phyloP scores from a whole-genome alignment of 768 basidiomycete species.

The Termitomyces sp. region DNA sequence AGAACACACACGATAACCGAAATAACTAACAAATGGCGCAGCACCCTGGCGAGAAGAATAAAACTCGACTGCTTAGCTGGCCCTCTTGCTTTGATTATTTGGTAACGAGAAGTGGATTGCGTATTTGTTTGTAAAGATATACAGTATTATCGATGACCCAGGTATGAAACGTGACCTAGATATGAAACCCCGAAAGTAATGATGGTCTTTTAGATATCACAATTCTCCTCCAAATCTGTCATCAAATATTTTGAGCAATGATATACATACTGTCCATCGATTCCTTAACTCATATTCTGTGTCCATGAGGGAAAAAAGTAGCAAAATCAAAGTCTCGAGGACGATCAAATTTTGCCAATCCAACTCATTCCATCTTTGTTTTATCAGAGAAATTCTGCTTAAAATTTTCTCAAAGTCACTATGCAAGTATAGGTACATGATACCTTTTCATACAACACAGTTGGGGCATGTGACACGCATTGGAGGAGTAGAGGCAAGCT shows the following conservation, averaged over 20 bases:
- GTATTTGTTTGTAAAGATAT: background rate
- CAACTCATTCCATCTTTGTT: background rate
- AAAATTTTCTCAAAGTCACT: no score
- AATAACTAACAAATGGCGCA: no score
- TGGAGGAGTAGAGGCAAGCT: no score
- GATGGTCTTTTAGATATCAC: background rate
- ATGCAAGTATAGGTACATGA: no score
- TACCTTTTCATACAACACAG: no score
- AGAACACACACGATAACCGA: no score
- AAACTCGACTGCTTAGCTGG: no score
- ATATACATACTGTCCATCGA: background rate
- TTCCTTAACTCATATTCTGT: background rate
- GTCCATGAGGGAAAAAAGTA: background rate
- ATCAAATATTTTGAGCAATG: background rate
- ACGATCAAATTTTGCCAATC: background rate
- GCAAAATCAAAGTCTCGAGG: background rate
- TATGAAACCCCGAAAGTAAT: background rate
- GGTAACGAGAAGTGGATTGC: background rate
- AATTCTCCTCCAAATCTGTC: background rate
- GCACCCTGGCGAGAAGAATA: no score
- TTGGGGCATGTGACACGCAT: no score
- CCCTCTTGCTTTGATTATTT: no score
- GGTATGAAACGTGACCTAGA: no score
- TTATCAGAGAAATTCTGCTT: background rate
- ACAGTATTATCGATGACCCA: no score